phyloP scores from a whole-genome alignment of 371 early-diverging fungal genomes.

The Apophysomyces trapeziformis region DNA sequence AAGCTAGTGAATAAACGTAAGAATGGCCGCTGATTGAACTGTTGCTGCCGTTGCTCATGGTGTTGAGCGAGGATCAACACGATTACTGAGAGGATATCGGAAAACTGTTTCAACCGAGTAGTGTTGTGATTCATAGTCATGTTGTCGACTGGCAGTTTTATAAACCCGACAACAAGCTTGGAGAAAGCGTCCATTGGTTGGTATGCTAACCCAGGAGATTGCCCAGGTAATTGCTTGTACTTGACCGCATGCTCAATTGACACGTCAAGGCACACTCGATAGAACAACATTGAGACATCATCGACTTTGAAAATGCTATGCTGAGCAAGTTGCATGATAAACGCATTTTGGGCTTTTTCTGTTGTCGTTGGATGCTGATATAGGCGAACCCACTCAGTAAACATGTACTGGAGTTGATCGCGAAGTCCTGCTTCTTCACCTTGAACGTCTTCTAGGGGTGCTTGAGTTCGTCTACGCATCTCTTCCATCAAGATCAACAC shows the following conservation, averaged over 20 bases:
- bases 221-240: slow-evolving; percentile 54
- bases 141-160: slow-evolving; percentile 47
- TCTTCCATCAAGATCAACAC: slow-evolving; percentile 55
- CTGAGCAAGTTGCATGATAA: slow-evolving; percentile 75
- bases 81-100: slow-evolving; percentile 84
- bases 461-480: slow-evolving; percentile 20
- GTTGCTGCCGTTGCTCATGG: slow-evolving; percentile 79
- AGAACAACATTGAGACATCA: slow-evolving; percentile 81
- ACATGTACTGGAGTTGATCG: slow-evolving; percentile 72
- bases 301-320: slow-evolving; percentile 79
- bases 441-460: slow-evolving; percentile 27
- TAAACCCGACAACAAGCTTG: slow-evolving; percentile 73
- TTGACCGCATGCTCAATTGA: slow-evolving; percentile 78
- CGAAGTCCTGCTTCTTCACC: slow-evolving; percentile 55
- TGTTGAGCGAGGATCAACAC: slow-evolving; percentile 81
- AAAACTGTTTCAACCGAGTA: slow-evolving; percentile 46
- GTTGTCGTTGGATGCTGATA: slow-evolving; percentile 82
- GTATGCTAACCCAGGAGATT: slow-evolving; percentile 59
- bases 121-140: slow-evolving; percentile 10
- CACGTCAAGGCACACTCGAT: slow-evolving; percentile 86
- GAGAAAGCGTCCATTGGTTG: slow-evolving; percentile 87
- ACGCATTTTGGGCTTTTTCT: slow-evolving; percentile 70
- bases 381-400: slow-evolving; percentile 90
- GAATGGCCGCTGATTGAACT: slow-evolving; percentile 92
- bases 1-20: slow-evolving; percentile 88